Evolutionary conservation across 805 yeast species (phyloP).

Genomic region (Pichia scutulata): DNA sequence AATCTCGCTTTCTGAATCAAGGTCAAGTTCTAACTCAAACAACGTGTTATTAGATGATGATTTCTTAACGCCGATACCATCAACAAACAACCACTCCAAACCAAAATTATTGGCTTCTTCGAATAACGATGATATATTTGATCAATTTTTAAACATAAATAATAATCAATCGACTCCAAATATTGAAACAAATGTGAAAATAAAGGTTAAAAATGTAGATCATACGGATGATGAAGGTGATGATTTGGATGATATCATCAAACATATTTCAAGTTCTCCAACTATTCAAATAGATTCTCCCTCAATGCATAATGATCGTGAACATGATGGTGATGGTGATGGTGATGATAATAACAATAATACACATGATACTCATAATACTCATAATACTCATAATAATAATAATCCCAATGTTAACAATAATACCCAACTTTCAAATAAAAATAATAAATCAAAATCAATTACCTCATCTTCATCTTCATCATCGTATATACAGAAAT

Average conservation of each 20-base stretch:
- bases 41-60: background rate
- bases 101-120: background rate
- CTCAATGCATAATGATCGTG: constrained; percentile 13
- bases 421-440: no score
- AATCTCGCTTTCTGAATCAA: background rate
- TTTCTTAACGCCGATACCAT: background rate
- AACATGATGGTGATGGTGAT: no score
- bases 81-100: background rate
- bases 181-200: background rate
- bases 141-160: constrained; percentile 6
- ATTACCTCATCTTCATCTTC: background rate
- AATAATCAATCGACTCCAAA: background rate
- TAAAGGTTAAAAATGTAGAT: background rate
- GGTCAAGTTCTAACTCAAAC: background rate
- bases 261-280: constrained; percentile 7
- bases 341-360: background rate
- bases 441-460: background rate
- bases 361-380: background rate
- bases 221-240: background rate
- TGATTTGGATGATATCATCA: background rate
- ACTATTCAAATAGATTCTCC: constrained; percentile 18
- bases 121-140: constrained; percentile 10
- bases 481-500: background rate
- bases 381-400: background rate
- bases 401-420: background rate